Base-by-base conservation (phyloP, 148 eudicot genomes). In the Camellia sinensis region DNA sequence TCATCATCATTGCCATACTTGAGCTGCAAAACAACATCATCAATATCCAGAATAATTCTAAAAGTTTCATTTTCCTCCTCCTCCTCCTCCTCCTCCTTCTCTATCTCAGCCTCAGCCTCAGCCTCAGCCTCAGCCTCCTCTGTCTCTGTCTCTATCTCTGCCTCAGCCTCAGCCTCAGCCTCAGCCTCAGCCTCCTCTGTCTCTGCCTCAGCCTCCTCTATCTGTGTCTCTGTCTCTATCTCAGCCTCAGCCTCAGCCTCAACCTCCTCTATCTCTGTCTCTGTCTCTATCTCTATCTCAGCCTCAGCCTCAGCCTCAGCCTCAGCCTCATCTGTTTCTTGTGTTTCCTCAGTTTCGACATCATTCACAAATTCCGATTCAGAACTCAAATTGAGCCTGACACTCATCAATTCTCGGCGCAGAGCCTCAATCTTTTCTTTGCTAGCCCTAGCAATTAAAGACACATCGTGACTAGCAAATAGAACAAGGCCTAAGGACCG, bases 1-100 rank as follows among this genome's bases (percentile, higher is more conserved):
- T 89, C 89, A 41, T 93, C 98, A 79, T 91, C 93, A 79, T 82
- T 74, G 9, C 97, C 97, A 74, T 89, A 89, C 81, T 91, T 93
- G 3, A 95, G 82, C 79, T 88, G 91, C 90, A 89, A 80, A 22
- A 86, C 89, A 80, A 91, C 87, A 80, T 95, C 94, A 68, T 89
- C 97, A 74, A 87, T 74, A 41, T 78, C 86, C 45, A 78, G 65
- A 79, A 57, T 68, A 60, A 67, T 80, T 73, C 17, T 43, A 12
- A 29, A 29, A 29, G 37, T 29, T 29, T 29, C 37, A 29, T 29
- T 22, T 22, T 29, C 37, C 37, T 29, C 37, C 37, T 29, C 37
- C 37, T 29, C 37, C 37, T 29, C 37, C 37, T 29, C 37, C 37
- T 29, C 37, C 37, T 29, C 37, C 37, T 29, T 29, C 37, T 29